Base-by-base conservation (phyloP, 441 rosid species). In the Populus hybrid region DNA sequence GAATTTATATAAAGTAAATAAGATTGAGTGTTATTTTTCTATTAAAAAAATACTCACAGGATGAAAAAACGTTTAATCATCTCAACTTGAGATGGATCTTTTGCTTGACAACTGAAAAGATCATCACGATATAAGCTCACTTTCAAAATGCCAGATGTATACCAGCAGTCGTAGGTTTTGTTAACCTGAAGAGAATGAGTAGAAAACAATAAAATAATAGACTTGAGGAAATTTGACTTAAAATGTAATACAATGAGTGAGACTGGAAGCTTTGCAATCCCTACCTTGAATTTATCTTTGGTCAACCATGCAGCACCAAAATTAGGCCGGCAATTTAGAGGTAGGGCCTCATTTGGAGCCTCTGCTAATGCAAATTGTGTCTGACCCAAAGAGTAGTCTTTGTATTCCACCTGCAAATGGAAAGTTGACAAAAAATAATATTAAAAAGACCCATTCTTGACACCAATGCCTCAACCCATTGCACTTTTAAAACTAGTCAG, bases 151-250 rank as follows among this genome's bases (percentile, higher is more conserved):
- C 92, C 92, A 65, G 89, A 74, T 26, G 89, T 81, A 74, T 92
- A 93, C 99, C 96, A 95, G 89, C 99, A 93, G 77, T 89, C 93
- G 76, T 93, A 95, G 78, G 99, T 95, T 84, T 89, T 83, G 80
- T 95, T 95, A 26, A 95, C 92, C 98, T 95, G 85, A 36, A 80
- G 85, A 73, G 70, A 72, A 23, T 38, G 26, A 54, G 12, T 7
- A 82, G 36, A 42, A 73, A 26, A 32, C 26, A 63, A 28, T 35
- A 61, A 67, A 75, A 35, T 2, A 61, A 59, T 38, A 30, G 73
- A 28, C 64, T 63, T 20, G 32, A n/a, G 61, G 23, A 79, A 63
- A 21, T 35, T 20, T 28, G 70, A 40, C 1, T 18, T 26, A 23
- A 30, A 54, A 20, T 46, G 66, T 14, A 34, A 35, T 50, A 38